Evolutionary conservation across 2,329 filamentous ascomycete genomes (phyloP).

Genomic region (Stagonosporopsis tanaceti): DNA sequence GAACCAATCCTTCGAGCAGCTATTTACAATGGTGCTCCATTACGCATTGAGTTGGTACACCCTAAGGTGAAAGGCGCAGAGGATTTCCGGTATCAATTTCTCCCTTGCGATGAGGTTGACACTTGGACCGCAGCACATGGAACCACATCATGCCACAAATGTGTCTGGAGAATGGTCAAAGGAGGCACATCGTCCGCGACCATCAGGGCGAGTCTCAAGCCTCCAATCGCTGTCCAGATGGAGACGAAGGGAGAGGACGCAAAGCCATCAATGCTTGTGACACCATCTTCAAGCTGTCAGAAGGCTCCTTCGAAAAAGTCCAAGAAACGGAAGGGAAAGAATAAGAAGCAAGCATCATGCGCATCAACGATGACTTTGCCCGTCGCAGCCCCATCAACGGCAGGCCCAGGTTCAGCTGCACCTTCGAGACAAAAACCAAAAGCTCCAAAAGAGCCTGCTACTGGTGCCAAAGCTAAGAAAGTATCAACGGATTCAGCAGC

Average conservation of each 20-base stretch:
- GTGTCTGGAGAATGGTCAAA: neutral
- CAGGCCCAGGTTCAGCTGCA: neutral
- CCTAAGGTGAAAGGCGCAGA: conserved; percentile 32
- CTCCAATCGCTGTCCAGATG: neutral
- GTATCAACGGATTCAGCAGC: neutral
- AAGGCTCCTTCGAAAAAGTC: neutral
- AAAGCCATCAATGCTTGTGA: neutral
- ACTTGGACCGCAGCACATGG: conserved; percentile 19
- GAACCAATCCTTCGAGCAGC: conserved; percentile 31
- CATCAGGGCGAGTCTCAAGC: neutral
- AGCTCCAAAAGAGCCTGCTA: neutral
- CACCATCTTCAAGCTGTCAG: neutral
- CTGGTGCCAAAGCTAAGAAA: neutral
- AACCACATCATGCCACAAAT: neutral
- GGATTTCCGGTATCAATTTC: conserved; percentile 36
- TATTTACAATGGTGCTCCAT: conserved; percentile 16
- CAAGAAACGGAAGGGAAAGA: neutral
- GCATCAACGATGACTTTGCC: too few species aligned
- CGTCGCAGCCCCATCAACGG: neutral
- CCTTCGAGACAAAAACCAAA: neutral
- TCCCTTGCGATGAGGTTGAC: conserved; percentile 29
- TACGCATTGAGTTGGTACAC: conserved; percentile 37
- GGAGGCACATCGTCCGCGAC: neutral
- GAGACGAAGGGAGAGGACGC: neutral
- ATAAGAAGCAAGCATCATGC: neutral